Percentiles rank a stretch among this genome's conserved stretches.
Conservation (phyloP, 305 asterid genomes). For the Fraxinus sp. region DNA sequence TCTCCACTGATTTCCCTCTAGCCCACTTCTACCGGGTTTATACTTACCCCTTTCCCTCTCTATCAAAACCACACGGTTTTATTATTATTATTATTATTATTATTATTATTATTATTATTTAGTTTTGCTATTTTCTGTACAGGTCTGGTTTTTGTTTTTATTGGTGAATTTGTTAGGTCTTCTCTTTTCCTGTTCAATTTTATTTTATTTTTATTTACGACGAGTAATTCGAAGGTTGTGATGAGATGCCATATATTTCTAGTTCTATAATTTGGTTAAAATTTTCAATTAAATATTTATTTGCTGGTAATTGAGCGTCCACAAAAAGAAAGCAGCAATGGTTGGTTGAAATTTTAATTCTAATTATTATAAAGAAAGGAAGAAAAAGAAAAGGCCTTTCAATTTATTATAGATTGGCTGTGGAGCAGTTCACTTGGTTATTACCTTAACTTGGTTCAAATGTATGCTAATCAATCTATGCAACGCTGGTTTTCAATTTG, state of each 20-base stretch:
- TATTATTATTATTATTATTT: too few relatives aligned
- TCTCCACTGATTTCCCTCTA: constrained; percentile 91
- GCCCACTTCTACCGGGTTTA: constrained; percentile 78
- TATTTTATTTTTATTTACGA: neutral
- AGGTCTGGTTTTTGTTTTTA: neutral
- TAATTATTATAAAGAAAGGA: neutral
- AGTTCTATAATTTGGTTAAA: neutral
- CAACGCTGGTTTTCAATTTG: neutral
- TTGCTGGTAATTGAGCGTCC: neutral
- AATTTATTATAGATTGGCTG: neutral
- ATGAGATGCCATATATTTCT: neutral
- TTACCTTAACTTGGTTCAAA: neutral
- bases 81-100: neutral
- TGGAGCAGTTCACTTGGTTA: neutral
- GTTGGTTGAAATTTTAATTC: neutral
- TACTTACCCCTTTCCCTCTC: neutral
- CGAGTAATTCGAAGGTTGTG: neutral
- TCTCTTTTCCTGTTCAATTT: neutral
- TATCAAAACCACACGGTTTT: neutral
- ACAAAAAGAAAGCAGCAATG: neutral
- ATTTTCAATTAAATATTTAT: neutral
- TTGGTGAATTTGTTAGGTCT: neutral
- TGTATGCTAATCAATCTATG: neutral
- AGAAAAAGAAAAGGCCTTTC: neutral
- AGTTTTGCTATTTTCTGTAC: neutral